Evolutionary conservation across 441 rosid species (phyloP).

Genomic region (Arabidopsis hybrid): DNA sequence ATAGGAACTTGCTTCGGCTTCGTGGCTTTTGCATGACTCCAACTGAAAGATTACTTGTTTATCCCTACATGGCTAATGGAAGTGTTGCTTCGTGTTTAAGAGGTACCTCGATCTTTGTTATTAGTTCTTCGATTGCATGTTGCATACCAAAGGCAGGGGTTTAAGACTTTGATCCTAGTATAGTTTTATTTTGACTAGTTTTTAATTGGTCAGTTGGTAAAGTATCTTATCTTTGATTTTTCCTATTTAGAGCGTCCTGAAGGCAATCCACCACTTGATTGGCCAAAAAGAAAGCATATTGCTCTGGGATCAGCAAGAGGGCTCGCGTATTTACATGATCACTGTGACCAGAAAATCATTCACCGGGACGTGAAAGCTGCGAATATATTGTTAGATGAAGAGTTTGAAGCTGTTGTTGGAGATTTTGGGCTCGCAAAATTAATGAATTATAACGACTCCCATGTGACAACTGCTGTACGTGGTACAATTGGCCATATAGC

Average conservation of each 20-base stretch:
- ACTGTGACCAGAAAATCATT: constrained; percentile 69
- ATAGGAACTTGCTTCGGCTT: constrained; percentile 82
- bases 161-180: background rate
- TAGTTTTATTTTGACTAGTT: background rate
- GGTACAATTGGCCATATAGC: constrained; percentile 77
- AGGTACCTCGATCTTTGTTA: constrained; percentile 51
- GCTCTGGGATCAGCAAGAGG: constrained; percentile 74
- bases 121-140: background rate
- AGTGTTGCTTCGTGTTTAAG: constrained; percentile 94
- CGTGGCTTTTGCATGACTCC: constrained; percentile 97
- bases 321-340: constrained; percentile 70
- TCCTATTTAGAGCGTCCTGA: constrained; percentile 53
- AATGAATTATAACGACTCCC: constrained; percentile 68
- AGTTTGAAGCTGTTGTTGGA: constrained; percentile 75
- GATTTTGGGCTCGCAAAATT: constrained; percentile 75
- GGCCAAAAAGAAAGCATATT: constrained; percentile 59
- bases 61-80: constrained; percentile 90
- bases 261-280: constrained; percentile 52
- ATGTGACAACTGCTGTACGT: constrained; percentile 73
- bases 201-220: background rate
- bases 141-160: background rate
- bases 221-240: constrained; percentile 1
- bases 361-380: constrained; percentile 81
- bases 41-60: constrained; percentile 87
- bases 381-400: constrained; percentile 70